These are phyloP conservation scores for Jackrogersella multiformis DNA, from an alignment of 495 filamentous ascomycete genomes.

Conservation along the genomic window DNA sequence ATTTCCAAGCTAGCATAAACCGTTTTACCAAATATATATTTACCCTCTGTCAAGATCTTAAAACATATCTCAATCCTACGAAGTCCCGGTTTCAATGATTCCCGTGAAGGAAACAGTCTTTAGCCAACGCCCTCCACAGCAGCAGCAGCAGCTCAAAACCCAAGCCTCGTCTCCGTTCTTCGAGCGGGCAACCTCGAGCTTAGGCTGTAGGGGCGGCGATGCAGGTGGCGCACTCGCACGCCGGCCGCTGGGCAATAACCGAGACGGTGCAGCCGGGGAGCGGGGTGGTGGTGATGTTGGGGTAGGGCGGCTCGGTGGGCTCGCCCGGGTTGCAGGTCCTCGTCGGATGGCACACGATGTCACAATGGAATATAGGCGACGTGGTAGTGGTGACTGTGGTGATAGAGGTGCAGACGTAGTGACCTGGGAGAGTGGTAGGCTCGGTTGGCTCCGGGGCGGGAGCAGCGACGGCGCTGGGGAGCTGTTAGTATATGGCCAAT, in stretches of 20 bases:
- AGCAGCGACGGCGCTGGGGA: slow-evolving; percentile 5
- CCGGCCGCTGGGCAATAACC: neutral
- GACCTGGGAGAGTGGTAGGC: slow-evolving; percentile 18
- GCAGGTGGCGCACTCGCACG: neutral
- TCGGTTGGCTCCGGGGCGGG: neutral
- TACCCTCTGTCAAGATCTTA: too few relatives aligned
- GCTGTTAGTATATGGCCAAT: neutral
- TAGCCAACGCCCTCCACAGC: too few relatives aligned
- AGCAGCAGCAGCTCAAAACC: too few relatives aligned
- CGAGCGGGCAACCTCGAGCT: neutral
- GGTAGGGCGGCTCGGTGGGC: slow-evolving; percentile 8
- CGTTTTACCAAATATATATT: too few relatives aligned
- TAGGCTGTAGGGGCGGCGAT: neutral
- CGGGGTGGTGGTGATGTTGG: slow-evolving; percentile 17
- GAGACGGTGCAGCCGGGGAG: slow-evolving; percentile 19
- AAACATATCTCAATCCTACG: too few relatives aligned
- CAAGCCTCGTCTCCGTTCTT: too few relatives aligned
- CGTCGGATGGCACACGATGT: slow-evolving; percentile 7
- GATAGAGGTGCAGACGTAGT: slow-evolving; percentile 18
- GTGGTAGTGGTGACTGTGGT: slow-evolving; percentile 17
- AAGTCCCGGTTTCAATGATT: too few relatives aligned
- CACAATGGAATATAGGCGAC: neutral
- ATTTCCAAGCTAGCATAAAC: too few relatives aligned
- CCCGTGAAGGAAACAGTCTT: too few relatives aligned
- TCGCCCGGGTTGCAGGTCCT: slow-evolving; percentile 19